Evolutionary conservation across 768 basidiomycete genomes (phyloP), one percentile per base, ranked within the genome.

Genomic region (Crucibulum laeve): DNA sequence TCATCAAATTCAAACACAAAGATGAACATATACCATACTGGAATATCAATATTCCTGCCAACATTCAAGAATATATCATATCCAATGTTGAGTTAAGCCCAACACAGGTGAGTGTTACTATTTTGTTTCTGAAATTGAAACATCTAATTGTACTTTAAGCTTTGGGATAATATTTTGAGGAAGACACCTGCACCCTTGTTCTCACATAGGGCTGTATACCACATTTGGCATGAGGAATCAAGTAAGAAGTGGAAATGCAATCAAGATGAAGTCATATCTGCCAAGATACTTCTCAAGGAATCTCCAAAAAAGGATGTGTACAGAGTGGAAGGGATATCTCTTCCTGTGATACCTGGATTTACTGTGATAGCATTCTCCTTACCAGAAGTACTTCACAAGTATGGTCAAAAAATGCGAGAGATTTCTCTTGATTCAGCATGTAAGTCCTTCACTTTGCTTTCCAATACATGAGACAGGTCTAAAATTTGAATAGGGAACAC

Each of bases 401-500:
- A 51, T 46, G 55, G 50, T 1, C 54, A 46, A 1, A 21, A 46
- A 1, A 49, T 66, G 1, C 45, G 49, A 5, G 65, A 68, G 35
- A 43, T 61, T 13, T 36, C 53, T 6, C 22, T 65, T 6, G 63
- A 65, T 44, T 65, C 61, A 2, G 47, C 62, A 7, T 65, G 63
- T 30, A 30, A 63, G 28, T 28, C 55, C 1, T 37, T 24, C 25
- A 24, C 3, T 14, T 4, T 22, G 14, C 13, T 35, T 25, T 15
- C n/a, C 10, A 21, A 21, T 15, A 38, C 11, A 30, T 5, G 19
- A 4, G n/a, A 19, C 38, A 34, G 5, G 23, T 40, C 19, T 5
- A 14, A 23, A 24, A 21, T 42, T 32, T 13, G 15, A 32, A 0
- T 32, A 66, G 65, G 58, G 54, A 58, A 63, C 4, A 67, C 62